Base-by-base conservation (phyloP, 2,329 filamentous ascomycete species). In the Colletotrichum tanaceti region DNA sequence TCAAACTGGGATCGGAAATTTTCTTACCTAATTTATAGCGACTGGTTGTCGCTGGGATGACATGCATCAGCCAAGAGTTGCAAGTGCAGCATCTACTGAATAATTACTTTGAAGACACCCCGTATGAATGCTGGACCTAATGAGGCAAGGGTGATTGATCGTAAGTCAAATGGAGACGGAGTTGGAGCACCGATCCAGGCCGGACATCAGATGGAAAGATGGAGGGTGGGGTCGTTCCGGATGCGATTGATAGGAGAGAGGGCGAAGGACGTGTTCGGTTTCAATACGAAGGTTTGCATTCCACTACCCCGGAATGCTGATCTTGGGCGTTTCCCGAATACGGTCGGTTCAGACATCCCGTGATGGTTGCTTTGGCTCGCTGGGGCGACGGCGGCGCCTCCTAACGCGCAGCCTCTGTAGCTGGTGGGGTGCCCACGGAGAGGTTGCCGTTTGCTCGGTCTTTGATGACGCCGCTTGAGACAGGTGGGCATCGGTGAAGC, bases 261-360 rank as follows among this genome's bases (percentile, higher is more conserved):
- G 53, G 35, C 24, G 24, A 41, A 54, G 41, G 38, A 44, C 62
- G 62, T 65, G 62, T 68, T 65, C 65, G 65, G 61, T 59, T 65
- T 57, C 49, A 44, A 52, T 60, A 60, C 62, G 38, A 57, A 57
- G 24, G 53, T 6, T 32, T 20, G 53, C 55, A 65, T 57, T 57
- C 61, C 65, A 49, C 35, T 53, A 7, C 43, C 41, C 22, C 35
- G 43, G 32, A 43, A 24, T 65, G 41, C 43, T 28, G 49, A 44
- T 50, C 24, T 50, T 43, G 24, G 22, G 18, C 39, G 14, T 22
- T 60, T 65, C 43, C 62, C 65, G 65, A 68, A 68, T 68, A 68
- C 62, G 62, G 62, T 13, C 22, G 43, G 35, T 46, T 10, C 7
- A 41, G 18, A 50, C 10, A 43, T 47, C 50, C 46, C 62, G 24